Base-by-base conservation (phyloP, 1,284 basidiomycete species). In the Singerocomus inundabilis region DNA sequence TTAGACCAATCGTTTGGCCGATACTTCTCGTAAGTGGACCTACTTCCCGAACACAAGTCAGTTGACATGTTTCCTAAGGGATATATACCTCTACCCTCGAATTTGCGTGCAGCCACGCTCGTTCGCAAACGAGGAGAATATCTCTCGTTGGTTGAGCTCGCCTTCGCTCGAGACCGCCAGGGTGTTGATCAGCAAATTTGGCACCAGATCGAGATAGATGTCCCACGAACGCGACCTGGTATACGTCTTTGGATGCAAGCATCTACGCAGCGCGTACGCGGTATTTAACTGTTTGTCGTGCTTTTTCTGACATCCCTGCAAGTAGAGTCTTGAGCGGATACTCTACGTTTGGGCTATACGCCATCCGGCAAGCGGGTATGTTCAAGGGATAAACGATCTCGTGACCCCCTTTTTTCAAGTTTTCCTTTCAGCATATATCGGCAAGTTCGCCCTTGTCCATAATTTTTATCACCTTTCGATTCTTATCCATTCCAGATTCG, bases 121-220 rank as follows among this genome's bases (percentile, higher is more conserved):
- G 78, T 84, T 30, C 81, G 95, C 36, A 99, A 99, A 73, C 84
- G 96, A 42, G 84, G 86, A 57, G 96, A 99, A 70, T 99, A 99
- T 64, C 79, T 81, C 11, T 88, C 89, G 21, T 80, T 97, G 48
- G 95, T 97, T 5, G 84, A 93, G 58, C 77, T 95, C 16, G 89
- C 96, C n/a, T 98, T 99, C 66, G 84, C 88, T 10, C 80, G 88
- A 41, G 93, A 91, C 49, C 80, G 82, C 24, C 84, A 87, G 44
- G 83, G 86, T 0, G 77, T 94, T 16, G 94, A 98, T 69, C 91
- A 93, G 63, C 88, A 91, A 71, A 94, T 98, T 66, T 98, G 95
- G 95, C 94, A 98, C 71, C 94, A 98, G 69, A 98, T 98, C 61
- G 91, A 93, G 64, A 98, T 97, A 54, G 94, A 98, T 63, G 94